Percentiles rank a stretch among this genome's conserved stretches.
These are phyloP conservation scores for Bromus sterilis DNA, from an alignment of 176 grass and related monocot genomes.

Conservation along the genomic window DNA sequence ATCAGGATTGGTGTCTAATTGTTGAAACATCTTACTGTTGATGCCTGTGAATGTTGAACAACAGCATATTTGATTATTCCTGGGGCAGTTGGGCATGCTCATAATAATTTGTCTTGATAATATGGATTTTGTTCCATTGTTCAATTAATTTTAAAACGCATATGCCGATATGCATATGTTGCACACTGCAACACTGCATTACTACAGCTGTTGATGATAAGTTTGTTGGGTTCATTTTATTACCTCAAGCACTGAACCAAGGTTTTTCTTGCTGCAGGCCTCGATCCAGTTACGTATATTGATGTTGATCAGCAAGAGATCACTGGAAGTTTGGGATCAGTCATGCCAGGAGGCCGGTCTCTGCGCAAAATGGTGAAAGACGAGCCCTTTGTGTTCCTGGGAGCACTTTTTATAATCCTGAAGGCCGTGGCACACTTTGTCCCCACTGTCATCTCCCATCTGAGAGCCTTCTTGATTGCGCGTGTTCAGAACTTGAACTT, in stretches of 20 bases:
- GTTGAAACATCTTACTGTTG: neutral
- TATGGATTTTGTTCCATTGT: neutral
- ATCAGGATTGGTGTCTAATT: neutral
- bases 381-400: constrained; percentile 38
- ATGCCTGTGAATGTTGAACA: constrained; percentile 5
- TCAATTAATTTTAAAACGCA: neutral
- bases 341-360: constrained; percentile 3
- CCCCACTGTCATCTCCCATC: constrained; percentile 17
- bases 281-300: constrained; percentile 49
- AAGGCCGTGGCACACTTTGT: constrained; percentile 9
- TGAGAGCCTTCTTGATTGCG: constrained; percentile 45
- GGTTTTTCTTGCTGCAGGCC: constrained; percentile 29
- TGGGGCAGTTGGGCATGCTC: neutral
- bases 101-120: neutral
- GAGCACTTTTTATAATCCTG: constrained; percentile 47
- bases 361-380: constrained; percentile 24
- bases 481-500: constrained; percentile 33
- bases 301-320: constrained; percentile 39
- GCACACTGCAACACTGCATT: neutral
- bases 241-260: neutral
- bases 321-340: constrained; percentile 18
- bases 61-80: neutral
- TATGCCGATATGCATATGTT: constrained; percentile 6
- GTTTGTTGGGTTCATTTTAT: neutral
- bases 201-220: neutral